Evolutionary conservation across 2,329 filamentous ascomycete genomes (phyloP).

Genomic region (Hypoxylon sp.): DNA sequence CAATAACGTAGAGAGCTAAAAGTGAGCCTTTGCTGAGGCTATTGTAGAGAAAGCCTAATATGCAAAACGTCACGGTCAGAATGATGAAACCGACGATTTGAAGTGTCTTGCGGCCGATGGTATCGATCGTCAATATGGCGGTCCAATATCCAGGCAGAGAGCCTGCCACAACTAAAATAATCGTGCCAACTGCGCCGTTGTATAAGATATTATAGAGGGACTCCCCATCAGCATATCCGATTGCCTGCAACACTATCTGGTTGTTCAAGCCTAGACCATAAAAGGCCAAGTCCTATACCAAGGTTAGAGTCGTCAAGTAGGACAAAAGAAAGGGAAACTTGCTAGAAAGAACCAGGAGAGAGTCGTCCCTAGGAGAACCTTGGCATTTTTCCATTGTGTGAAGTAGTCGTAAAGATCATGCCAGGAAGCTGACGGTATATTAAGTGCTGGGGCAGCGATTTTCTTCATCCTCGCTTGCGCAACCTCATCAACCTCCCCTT

Average conservation of each 20-base stretch:
- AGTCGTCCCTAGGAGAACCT: conserved; percentile 80
- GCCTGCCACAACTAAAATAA: conserved; percentile 82
- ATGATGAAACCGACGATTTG: conserved; percentile 74
- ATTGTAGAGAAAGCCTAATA: conserved; percentile 72
- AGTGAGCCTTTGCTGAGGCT: conserved; percentile 62
- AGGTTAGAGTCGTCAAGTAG: conserved; percentile 31
- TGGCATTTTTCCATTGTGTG: conserved; percentile 75
- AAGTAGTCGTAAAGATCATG: conserved; percentile 77
- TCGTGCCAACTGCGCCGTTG: conserved; percentile 80
- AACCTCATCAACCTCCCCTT: conserved; percentile 63
- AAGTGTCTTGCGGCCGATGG: conserved; percentile 80
- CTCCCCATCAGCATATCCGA: conserved; percentile 75
- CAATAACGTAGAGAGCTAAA: conserved; percentile 72
- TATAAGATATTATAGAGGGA: conserved; percentile 77
- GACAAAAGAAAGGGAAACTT: conserved; percentile 34
- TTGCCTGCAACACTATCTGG: conserved; percentile 76
- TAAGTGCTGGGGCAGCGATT: conserved; percentile 64
- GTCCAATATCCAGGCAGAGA: conserved; percentile 86
- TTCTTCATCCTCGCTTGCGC: conserved; percentile 67
- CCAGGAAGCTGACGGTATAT: conserved; percentile 78
- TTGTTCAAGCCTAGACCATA: conserved; percentile 83
- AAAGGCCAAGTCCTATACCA: conserved; percentile 70
- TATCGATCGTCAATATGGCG: conserved; percentile 79
- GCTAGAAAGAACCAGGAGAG: conserved; percentile 85
- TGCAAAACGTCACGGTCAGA: conserved; percentile 71